Evolutionary conservation across 2,329 filamentous ascomycete species (phyloP).

Genomic region (Chaetomiaceae sp.): DNA sequence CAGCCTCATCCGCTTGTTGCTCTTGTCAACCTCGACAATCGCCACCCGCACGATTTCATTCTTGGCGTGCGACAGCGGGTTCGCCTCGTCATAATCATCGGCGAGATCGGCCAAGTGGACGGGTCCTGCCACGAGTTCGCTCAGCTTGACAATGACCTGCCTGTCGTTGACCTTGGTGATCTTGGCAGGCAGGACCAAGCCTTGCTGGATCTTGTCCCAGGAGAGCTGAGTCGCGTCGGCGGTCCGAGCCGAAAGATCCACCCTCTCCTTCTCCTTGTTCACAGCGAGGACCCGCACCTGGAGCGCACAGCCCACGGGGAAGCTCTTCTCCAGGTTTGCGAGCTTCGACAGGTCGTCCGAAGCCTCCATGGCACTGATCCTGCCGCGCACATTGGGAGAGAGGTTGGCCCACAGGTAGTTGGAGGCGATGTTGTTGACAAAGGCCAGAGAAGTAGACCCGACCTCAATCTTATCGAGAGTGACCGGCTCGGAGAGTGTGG

Average conservation of each 20-base stretch:
- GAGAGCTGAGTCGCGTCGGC: conserved; percentile 53
- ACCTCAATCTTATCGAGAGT: conserved; percentile 67
- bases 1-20: conserved; percentile 78
- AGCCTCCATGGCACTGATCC: conserved; percentile 75
- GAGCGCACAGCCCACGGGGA: conserved; percentile 85
- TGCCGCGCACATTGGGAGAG: conserved; percentile 80
- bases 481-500: conserved; percentile 44
- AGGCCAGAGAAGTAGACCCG: conserved; percentile 71
- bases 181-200: conserved; percentile 76
- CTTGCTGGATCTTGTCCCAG: conserved; percentile 67
- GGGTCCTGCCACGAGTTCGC: conserved; percentile 71
- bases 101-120: conserved; percentile 77
- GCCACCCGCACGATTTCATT: conserved; percentile 87
- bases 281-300: conserved; percentile 73
- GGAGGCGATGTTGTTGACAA: conserved; percentile 82
- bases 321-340: conserved; percentile 70
- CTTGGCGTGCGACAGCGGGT: conserved; percentile 69
- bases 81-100: conserved; percentile 80
- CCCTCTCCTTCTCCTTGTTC: conserved; percentile 64
- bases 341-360: conserved; percentile 80
- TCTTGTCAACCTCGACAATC: conserved; percentile 70
- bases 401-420: conserved; percentile 87
- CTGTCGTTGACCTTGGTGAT: conserved; percentile 83
- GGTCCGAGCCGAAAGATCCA: conserved; percentile 76
- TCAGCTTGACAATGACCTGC: conserved; percentile 79